These are phyloP conservation scores for Punctularia strigosozonata DNA, from an alignment of 768 basidiomycete species.

Conservation along the genomic window DNA sequence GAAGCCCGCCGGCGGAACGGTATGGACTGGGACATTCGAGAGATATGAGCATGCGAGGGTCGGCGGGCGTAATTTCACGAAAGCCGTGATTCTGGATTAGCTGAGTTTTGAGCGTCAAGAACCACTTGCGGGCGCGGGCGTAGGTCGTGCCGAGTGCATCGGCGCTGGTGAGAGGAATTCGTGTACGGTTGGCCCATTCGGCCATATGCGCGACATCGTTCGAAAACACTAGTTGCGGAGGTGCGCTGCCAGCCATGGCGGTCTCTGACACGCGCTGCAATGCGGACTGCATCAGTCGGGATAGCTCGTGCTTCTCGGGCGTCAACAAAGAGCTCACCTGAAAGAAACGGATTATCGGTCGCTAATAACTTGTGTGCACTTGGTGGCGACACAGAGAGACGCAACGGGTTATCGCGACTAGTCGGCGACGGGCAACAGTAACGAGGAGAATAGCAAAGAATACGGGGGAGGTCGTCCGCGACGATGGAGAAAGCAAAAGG, in stretches of 20 bases:
- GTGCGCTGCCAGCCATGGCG: constrained; percentile 16
- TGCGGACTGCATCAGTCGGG: constrained; percentile 11
- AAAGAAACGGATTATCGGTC: too few species aligned
- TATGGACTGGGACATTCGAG: constrained; percentile 71
- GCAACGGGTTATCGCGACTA: too few species aligned
- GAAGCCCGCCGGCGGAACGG: constrained; percentile 65
- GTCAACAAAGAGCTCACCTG: too few species aligned
- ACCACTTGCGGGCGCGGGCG: constrained; percentile 70
- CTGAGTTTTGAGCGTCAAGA: constrained; percentile 46
- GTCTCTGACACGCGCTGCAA: constrained; percentile 8
- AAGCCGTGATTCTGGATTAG: constrained; percentile 64
- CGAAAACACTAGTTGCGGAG: constrained; percentile 62
- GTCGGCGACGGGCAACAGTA: too few species aligned
- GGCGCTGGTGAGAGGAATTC: constrained; percentile 73
- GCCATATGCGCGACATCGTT: constrained; percentile 75
- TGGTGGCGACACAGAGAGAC: too few species aligned
- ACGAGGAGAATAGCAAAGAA: too few species aligned
- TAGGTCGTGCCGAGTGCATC: constrained; percentile 75
- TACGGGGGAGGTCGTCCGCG: too few species aligned
- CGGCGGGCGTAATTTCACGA: constrained; percentile 45
- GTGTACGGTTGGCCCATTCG: constrained; percentile 68
- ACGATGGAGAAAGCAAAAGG: too few species aligned
- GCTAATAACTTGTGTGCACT: too few species aligned
- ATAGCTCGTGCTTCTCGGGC: too few species aligned
- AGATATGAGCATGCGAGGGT: constrained; percentile 66